These are phyloP conservation scores for Acorus calamus DNA, from an alignment of 106 monocot genomes.

Conservation along the genomic window DNA sequence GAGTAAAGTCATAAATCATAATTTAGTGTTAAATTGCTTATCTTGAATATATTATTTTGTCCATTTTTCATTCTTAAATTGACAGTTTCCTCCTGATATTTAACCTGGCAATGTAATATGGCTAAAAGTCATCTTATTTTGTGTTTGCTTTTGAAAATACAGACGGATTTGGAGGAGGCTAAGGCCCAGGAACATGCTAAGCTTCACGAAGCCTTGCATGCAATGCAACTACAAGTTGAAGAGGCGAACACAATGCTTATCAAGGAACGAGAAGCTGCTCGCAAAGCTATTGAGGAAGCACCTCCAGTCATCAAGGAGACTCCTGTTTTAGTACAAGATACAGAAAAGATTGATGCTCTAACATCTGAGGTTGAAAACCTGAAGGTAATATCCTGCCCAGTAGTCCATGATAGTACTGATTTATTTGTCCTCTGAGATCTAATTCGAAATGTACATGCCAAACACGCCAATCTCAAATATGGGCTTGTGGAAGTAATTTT, in stretches of 20 bases:
- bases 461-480: too few relatives aligned
- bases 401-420: too few relatives aligned
- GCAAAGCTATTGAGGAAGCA: conserved; percentile 69
- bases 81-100: too few relatives aligned
- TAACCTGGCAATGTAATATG: too few relatives aligned
- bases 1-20: conserved; percentile 13
- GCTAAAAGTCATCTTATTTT: too few relatives aligned
- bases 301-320: conserved; percentile 84
- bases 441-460: too few relatives aligned
- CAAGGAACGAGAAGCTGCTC: conserved; percentile 71
- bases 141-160: conserved; percentile 9
- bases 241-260: conserved; percentile 49
- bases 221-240: conserved; percentile 62
- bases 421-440: too few relatives aligned
- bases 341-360: conserved; percentile 58
- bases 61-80: too few relatives aligned
- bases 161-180: conserved; percentile 72
- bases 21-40: not conserved
- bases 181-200: conserved; percentile 68
- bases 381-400: conserved; percentile 34
- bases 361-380: conserved; percentile 71
- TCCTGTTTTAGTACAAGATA: conserved; percentile 72
- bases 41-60: not conserved
- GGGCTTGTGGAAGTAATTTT: too few relatives aligned
- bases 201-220: conserved; percentile 61